Evolutionary conservation across 2,329 filamentous ascomycete species (phyloP).

Genomic region (Xylariaceae sp.): DNA sequence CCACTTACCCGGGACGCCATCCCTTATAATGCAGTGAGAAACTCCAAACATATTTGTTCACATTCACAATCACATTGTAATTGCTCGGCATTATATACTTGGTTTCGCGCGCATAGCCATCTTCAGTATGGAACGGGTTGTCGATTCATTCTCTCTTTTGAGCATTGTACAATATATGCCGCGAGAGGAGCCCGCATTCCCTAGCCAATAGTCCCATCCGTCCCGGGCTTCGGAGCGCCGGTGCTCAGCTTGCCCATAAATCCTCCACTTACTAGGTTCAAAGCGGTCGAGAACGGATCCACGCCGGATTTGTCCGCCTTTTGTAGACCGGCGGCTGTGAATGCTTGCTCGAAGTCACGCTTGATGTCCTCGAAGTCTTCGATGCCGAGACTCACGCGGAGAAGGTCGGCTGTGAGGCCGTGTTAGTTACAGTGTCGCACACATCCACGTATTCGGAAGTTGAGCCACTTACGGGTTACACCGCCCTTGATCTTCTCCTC

Average conservation of each 20-base stretch:
- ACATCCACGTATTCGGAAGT: too few relatives aligned
- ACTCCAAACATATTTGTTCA: too few relatives aligned
- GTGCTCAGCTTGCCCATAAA: conserved; percentile 32
- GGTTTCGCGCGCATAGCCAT: too few relatives aligned
- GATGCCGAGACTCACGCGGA: conserved; percentile 66
- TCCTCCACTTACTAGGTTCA: conserved; percentile 27
- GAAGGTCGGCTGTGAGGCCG: conserved; percentile 46
- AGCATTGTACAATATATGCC: too few relatives aligned
- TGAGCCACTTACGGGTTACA: conserved; percentile 47
- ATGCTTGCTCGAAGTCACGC: conserved; percentile 66
- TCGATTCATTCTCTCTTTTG: too few relatives aligned
- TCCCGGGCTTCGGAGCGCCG: conserved; percentile 28
- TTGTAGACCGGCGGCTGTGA: conserved; percentile 39
- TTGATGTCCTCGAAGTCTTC: conserved; percentile 73
- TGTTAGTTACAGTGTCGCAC: conserved; percentile 3
- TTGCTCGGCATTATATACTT: too few relatives aligned
- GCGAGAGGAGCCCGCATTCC: too few relatives aligned
- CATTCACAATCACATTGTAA: too few relatives aligned
- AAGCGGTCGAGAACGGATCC: conserved; percentile 28
- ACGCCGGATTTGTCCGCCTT: conserved; percentile 23
- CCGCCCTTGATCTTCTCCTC: conserved; percentile 62
- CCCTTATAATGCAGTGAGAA: too few relatives aligned
- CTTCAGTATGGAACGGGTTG: too few relatives aligned
- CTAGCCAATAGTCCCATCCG: conserved; percentile 28
- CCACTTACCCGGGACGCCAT: too few relatives aligned